phyloP scores from a whole-genome alignment of 2,329 filamentous ascomycete species.

The Fusarium equiseti region DNA sequence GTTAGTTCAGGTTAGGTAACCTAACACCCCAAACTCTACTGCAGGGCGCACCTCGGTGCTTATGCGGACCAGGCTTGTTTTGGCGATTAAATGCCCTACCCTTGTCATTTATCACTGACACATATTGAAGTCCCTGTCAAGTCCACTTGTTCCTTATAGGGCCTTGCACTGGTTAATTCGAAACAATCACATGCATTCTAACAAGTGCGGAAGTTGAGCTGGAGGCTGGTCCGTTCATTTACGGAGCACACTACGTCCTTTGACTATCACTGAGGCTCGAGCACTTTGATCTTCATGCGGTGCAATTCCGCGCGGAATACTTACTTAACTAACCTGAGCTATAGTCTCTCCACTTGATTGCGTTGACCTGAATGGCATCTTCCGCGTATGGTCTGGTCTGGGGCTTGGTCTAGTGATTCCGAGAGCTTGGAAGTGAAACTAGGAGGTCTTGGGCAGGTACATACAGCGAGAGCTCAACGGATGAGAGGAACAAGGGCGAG shows the following conservation, averaged over 20 bases:
- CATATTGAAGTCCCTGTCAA: background rate
- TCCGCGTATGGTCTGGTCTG: slow-evolving; percentile 33
- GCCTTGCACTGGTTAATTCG: slow-evolving; percentile 1
- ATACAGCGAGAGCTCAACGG: background rate
- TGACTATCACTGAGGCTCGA: slow-evolving; percentile 8
- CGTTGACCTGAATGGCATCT: slow-evolving; percentile 33
- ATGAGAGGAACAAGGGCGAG: background rate
- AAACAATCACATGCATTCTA: slow-evolving; percentile 41
- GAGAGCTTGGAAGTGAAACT: slow-evolving; percentile 24
- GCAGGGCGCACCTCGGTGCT: slow-evolving; percentile 45
- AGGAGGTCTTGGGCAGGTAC: slow-evolving; percentile 1
- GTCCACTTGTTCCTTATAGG: background rate
- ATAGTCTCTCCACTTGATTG: slow-evolving; percentile 25
- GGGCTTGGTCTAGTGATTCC: slow-evolving; percentile 30
- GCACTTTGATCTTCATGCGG: slow-evolving; percentile 11
- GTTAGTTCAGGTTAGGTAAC: background rate
- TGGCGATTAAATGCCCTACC: slow-evolving; percentile 8
- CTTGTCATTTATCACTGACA: slow-evolving; percentile 34
- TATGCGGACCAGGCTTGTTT: slow-evolving; percentile 40
- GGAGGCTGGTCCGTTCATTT: background rate
- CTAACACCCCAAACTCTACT: background rate
- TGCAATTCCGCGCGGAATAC: slow-evolving; percentile 35
- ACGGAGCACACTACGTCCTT: background rate
- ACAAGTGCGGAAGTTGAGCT: slow-evolving; percentile 1
- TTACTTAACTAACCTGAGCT: background rate